These are phyloP conservation scores for Rhizomucor pusillus DNA, from an alignment of 371 early-diverging fungal species.

Conservation along the genomic window DNA sequence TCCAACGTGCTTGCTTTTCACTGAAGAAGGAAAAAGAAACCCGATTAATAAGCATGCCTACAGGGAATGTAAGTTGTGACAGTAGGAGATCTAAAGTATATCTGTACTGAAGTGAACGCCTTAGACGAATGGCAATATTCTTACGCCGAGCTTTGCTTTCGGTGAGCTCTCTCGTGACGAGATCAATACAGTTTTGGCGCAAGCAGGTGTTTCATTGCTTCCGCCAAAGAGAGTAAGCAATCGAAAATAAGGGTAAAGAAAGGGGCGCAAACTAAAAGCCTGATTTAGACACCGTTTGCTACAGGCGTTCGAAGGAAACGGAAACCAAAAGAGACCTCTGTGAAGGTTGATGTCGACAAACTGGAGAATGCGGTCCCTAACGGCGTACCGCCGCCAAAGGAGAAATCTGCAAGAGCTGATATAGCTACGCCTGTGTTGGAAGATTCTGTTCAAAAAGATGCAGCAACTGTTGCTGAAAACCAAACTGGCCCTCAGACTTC, in stretches of 20 bases:
- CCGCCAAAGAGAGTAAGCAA: slow-evolving; percentile 42
- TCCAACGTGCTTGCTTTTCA: too few relatives aligned
- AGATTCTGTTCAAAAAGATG: too few relatives aligned
- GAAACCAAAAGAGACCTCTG: slow-evolving; percentile 7
- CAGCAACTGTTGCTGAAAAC: too few relatives aligned
- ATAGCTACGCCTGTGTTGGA: too few relatives aligned
- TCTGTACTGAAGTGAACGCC: too few relatives aligned
- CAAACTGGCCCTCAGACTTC: slow-evolving; percentile 9
- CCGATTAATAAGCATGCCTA: too few relatives aligned
- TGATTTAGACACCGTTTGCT: slow-evolving; percentile 39
- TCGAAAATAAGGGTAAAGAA: slow-evolving; percentile 11
- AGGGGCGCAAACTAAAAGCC: background rate
- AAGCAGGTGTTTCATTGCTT: slow-evolving; percentile 39
- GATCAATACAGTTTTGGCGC: slow-evolving; percentile 52
- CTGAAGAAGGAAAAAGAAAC: too few relatives aligned
- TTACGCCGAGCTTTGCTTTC: slow-evolving; percentile 45
- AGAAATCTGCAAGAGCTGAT: too few relatives aligned
- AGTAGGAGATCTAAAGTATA: too few relatives aligned
- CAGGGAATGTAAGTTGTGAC: too few relatives aligned
- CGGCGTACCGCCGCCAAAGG: slow-evolving; percentile 4
- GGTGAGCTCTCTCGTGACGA: slow-evolving; percentile 61
- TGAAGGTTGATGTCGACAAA: background rate
- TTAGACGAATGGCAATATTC: too few relatives aligned
- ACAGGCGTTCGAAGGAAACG: slow-evolving; percentile 30
- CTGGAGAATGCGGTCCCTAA: background rate